A percentile compares a stretch with the other conserved stretches of the same genome.
These are phyloP conservation scores for Aspergillus heteromorphus DNA, from an alignment of 495 filamentous ascomycete species.

Conservation along the genomic window DNA sequence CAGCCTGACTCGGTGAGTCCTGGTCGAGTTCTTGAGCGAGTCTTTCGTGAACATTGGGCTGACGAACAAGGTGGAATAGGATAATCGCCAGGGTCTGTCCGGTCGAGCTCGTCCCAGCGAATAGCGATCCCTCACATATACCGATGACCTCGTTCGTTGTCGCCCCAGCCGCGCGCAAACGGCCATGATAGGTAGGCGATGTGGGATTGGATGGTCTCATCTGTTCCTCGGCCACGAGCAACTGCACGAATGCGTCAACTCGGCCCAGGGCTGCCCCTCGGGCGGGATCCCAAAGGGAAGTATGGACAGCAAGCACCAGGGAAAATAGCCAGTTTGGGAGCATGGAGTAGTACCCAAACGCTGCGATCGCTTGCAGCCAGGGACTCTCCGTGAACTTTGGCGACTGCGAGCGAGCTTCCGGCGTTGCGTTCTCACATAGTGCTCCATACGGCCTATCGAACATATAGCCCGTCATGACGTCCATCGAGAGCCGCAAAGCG, in stretches of 20 bases:
- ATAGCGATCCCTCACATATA: not conserved
- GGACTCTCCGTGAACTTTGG: not conserved
- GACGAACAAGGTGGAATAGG: slow-evolving; percentile 2
- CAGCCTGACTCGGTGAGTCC: too few relatives aligned
- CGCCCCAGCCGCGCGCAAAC: not conserved
- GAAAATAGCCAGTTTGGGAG: slow-evolving; percentile 1
- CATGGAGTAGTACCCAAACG: slow-evolving; percentile 1
- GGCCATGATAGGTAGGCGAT: not conserved
- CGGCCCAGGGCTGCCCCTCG: not conserved
- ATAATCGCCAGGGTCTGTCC: not conserved
- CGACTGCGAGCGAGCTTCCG: not conserved
- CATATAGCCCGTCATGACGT: slow-evolving; percentile 4
- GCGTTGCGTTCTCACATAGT: not conserved
- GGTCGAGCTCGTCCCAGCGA: slow-evolving; percentile 3
- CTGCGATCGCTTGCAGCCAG: slow-evolving; percentile 1
- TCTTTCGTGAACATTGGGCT: not conserved
- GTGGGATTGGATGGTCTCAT: not conserved
- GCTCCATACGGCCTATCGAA: not conserved
- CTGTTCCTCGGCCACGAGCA: not conserved
- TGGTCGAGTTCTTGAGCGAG: not conserved
- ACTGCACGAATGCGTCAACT: not conserved
- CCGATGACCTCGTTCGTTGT: not conserved
- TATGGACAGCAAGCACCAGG: not conserved
- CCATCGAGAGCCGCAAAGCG: not conserved
- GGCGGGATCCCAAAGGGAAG: not conserved